Evolutionary conservation across 306 rosid genomes (phyloP), one percentile per base, ranked within the genome.

Genomic region (Begonia loranthoides): DNA sequence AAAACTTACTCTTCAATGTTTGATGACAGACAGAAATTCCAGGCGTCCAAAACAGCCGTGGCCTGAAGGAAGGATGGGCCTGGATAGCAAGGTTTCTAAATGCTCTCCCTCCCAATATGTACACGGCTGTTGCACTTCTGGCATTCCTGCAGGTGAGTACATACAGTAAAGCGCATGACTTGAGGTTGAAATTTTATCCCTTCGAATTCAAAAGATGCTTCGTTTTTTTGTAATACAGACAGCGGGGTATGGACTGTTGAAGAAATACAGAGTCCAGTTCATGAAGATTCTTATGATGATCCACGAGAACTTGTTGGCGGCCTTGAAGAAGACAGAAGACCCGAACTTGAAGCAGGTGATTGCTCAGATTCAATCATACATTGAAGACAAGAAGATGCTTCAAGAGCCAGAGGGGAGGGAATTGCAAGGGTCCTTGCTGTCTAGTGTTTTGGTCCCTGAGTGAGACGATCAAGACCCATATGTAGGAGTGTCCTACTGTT

Each of bases 1-100:
- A 28, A 28, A 28, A 28, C 5, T 0, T 28, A 28, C 36, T 28
- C 9, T 7, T 28, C 9, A 19, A 28, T 28, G 6, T 28, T 28
- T 7, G 4, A 72, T 39, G 49, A 61, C 70, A 90, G 97, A 82
- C 94, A 9, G 94, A 82, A 69, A 66, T 72, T 49, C 36, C 62
- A 10, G 67, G 74, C 28, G 41, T 64, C 59, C 81, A 57, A 46
- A 89, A 89, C 54, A 15, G 49, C 38, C 94, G 85, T 52, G 95
- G 95, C 61, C 73, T 85, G 71, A 61, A 62, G 72, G 80, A 82
- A 68, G 97, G 94, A 50, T 90, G 97, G 92, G 79, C 87, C 53
- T 90, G 94, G 97, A 76, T 82, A 53, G 94, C 97, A 17, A 82
- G 95, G 76, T 72, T 90, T 66, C 63, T 90, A 70, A 90, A 90